Percentiles rank a stretch among this genome's conserved stretches.
These are phyloP conservation scores for Lepidium aucheri DNA, from an alignment of 345 rosid species.

Conservation along the genomic window DNA sequence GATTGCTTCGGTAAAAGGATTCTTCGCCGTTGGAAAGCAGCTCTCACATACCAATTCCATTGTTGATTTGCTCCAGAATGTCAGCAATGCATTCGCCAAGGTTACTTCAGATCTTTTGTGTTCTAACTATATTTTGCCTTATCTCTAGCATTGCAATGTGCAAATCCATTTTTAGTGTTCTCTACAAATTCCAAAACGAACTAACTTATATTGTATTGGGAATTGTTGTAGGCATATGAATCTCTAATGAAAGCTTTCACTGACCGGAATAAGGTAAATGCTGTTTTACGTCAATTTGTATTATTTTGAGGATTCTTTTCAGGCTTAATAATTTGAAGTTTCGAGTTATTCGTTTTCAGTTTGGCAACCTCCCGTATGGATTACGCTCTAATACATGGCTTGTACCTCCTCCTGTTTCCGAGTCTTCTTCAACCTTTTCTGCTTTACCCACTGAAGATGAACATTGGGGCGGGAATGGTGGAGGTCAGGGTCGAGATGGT, in stretches of 20 bases:
- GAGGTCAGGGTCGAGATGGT: conserved; percentile 71
- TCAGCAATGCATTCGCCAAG: conserved; percentile 68
- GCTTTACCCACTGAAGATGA: conserved; percentile 78
- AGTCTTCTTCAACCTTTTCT: conserved; percentile 49
- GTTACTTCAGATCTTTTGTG: conserved; percentile 13
- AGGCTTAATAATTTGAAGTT: neutral
- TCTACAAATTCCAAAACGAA: neutral
- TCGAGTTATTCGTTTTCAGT: conserved; percentile 35
- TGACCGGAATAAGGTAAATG: conserved; percentile 77
- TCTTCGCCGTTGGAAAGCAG: conserved; percentile 69
- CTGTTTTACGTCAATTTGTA: neutral
- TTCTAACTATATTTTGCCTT: neutral
- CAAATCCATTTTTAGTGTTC: no score
- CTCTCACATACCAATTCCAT: conserved; percentile 49
- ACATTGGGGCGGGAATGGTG: conserved; percentile 86
- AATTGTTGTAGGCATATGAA: conserved; percentile 64
- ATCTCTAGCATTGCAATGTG: neutral
- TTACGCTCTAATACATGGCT: conserved; percentile 92
- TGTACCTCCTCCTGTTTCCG: conserved; percentile 63
- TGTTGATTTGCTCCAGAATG: conserved; percentile 72
- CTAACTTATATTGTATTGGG: neutral
- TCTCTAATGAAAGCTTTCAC: conserved; percentile 80
- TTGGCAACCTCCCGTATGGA: conserved; percentile 91
- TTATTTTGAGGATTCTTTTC: neutral
- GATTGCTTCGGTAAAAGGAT: conserved; percentile 68